Percentiles rank a stretch among this genome's conserved stretches.
Conservation (phyloP, 257 asterid species). For the Ilex asprella region DNA sequence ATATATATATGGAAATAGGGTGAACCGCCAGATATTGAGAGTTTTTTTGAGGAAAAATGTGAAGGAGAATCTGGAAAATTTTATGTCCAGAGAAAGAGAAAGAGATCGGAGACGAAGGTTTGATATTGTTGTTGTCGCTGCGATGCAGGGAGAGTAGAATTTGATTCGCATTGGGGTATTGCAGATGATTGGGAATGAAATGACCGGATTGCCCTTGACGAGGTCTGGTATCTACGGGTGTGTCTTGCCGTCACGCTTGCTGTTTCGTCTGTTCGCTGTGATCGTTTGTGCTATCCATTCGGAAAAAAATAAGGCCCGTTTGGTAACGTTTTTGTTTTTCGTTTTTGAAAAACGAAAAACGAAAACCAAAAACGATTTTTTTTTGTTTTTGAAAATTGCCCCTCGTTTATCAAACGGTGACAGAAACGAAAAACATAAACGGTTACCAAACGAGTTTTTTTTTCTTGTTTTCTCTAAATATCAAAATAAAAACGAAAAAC, state of each 20-base stretch:
- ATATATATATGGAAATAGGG: neutral
- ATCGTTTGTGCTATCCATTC: too few species aligned
- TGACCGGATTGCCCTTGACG: neutral
- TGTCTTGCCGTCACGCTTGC: neutral
- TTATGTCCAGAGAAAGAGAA: constrained; percentile 14
- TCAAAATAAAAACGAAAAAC: too few species aligned
- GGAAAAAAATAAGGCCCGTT: too few species aligned
- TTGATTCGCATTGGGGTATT: constrained; percentile 10
- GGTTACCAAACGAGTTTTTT: too few species aligned
- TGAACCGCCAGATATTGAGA: neutral
- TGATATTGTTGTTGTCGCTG: constrained; percentile 6
- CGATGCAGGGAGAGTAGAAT: constrained; percentile 20
- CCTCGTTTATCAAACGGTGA: too few species aligned
- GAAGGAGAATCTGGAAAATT: constrained; percentile 14
- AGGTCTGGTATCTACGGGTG: neutral
- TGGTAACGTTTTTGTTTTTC: too few species aligned
- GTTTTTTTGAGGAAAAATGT: constrained; percentile 4
- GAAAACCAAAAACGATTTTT: too few species aligned
- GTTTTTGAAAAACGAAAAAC: too few species aligned
- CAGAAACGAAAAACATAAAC: too few species aligned
- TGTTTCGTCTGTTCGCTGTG: too few species aligned
- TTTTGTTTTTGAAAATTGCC: too few species aligned
- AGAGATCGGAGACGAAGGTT: constrained; percentile 28
- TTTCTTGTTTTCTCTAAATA: too few species aligned
- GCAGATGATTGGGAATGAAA: constrained; percentile 7